Percentiles rank a stretch among this genome's conserved stretches.
Evolutionary conservation across 2,329 filamentous ascomycete species (phyloP).

Genomic region (Elsinoe ampelina): DNA sequence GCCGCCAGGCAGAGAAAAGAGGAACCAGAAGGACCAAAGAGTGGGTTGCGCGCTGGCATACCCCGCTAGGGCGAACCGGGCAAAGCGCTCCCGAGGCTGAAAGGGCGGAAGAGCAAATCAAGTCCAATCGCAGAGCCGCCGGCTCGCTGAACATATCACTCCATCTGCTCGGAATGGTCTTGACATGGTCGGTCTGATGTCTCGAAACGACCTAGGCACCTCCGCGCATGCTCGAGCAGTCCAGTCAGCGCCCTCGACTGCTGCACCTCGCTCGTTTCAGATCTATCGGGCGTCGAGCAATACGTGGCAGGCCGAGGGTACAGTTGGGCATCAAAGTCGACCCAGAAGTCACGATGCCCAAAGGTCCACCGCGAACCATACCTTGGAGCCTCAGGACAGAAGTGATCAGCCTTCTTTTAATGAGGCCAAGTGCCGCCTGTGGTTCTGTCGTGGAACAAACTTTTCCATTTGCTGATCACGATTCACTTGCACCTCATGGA

Average conservation of each 20-base stretch:
- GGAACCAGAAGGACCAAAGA: not conserved
- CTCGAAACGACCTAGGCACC: not conserved
- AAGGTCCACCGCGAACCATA: conserved; percentile 11
- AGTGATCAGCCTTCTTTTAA: conserved; percentile 4
- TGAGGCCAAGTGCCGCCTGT: not conserved
- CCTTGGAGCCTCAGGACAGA: conserved; percentile 5
- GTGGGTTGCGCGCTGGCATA: conserved; percentile 5
- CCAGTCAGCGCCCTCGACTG: not conserved
- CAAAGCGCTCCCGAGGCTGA: conserved; percentile 1
- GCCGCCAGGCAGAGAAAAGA: too few species aligned
- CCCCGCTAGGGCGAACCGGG: not conserved
- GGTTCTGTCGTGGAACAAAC: conserved; percentile 1
- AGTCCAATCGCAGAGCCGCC: not conserved
- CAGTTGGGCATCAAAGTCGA: conserved; percentile 4
- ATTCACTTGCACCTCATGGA: not conserved
- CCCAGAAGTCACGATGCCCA: conserved; percentile 6
- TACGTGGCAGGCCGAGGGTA: conserved; percentile 4
- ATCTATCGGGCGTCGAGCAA: not conserved
- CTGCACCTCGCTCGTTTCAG: not conserved
- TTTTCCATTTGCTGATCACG: not conserved
- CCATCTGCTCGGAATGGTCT: not conserved
- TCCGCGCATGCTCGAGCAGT: not conserved
- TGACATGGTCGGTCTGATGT: not conserved
- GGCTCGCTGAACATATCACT: not conserved
- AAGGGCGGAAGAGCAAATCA: not conserved